Evolutionary conservation across 345 rosid species (phyloP).

Genomic region (Euphorbia tirucalli): DNA sequence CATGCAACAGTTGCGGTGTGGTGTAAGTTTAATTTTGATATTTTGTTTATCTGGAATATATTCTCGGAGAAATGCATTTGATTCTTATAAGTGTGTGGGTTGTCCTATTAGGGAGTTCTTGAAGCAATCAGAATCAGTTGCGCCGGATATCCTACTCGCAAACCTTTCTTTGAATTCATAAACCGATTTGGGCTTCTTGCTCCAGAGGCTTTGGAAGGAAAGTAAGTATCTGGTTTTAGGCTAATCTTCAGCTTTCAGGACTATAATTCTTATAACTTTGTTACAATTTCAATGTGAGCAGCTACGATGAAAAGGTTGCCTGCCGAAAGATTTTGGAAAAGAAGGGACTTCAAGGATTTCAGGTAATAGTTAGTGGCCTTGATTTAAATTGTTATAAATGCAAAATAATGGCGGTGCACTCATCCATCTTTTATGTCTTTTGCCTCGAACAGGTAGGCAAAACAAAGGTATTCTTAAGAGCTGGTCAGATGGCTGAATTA

Average conservation of each 20-base stretch:
- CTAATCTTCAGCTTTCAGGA: neutral
- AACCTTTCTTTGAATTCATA: conserved; percentile 84
- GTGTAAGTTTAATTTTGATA: conserved; percentile 54
- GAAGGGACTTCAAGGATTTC: conserved; percentile 85
- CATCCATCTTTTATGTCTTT: neutral
- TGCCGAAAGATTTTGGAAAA: conserved; percentile 75
- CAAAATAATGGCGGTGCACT: neutral
- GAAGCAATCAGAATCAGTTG: conserved; percentile 98
- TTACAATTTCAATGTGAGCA: conserved; percentile 34
- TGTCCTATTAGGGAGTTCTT: conserved; percentile 70
- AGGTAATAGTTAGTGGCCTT: conserved; percentile 42
- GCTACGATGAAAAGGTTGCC: conserved; percentile 77
- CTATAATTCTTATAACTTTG: conserved; percentile 1
- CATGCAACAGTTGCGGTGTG: conserved; percentile 96
- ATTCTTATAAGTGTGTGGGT: conserved; percentile 13
- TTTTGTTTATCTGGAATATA: conserved; percentile 3
- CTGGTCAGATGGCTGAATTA: conserved; percentile 99
- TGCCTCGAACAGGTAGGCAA: conserved; percentile 97
- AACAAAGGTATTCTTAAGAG: conserved; percentile 92
- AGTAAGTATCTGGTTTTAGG: conserved; percentile 48
- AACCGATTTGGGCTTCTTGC: conserved; percentile 86
- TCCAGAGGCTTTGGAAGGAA: conserved; percentile 67
- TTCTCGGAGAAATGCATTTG: neutral
- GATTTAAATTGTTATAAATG: no score
- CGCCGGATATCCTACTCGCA: conserved; percentile 97